Evolutionary conservation across 768 basidiomycete species (phyloP), one percentile per base, ranked within the genome.

Genomic region (Termitomyces sp.): DNA sequence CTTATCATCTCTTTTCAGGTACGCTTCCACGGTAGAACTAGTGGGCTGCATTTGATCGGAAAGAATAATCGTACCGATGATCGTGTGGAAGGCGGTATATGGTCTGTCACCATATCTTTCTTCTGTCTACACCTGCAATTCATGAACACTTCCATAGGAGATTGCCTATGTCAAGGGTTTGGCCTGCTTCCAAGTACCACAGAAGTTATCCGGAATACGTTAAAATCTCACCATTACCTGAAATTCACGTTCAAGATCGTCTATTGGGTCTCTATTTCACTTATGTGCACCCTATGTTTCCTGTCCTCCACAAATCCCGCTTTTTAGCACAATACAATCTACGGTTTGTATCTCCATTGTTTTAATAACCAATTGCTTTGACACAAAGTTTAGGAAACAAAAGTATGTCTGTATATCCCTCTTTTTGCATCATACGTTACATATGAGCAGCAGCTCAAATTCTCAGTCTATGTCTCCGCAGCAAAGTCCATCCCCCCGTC

Each of bases 241-340:
- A 87, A 32, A 67, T 77, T 25, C 78, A 81, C 17, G 74, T 84
- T 38, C 92, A 92, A 71, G 84, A 89, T 60, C 82, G 80, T 43
- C 79, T 95, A 4, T 71, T 95, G 54, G 81, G 84, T 37, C 75
- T 93, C 8, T 96, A 92, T 72, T 94, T 94, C 73, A 84, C 83
- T 11, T 89, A 92, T 67, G 86, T 90, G 36, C 93, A 96, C 66
- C 92, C 94, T 6, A 79, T 86, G 56, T 90, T 91, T 67, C 94
- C 94, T 7, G 79, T 95, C 50, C 73, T 94, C n/a, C 85, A 91
- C 72, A 90, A 87, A 72, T 75, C 73, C 12, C 81, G 83, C 25
- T 93, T 94, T 71, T 70, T 90, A 65, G 72, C 81, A 17, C 86
- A 89, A 63, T 94, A 84, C 68, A 74, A 78, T 43, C 72, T 76